Conservation (phyloP, 805 yeast genomes). For the Brettanomyces sp. region DNA sequence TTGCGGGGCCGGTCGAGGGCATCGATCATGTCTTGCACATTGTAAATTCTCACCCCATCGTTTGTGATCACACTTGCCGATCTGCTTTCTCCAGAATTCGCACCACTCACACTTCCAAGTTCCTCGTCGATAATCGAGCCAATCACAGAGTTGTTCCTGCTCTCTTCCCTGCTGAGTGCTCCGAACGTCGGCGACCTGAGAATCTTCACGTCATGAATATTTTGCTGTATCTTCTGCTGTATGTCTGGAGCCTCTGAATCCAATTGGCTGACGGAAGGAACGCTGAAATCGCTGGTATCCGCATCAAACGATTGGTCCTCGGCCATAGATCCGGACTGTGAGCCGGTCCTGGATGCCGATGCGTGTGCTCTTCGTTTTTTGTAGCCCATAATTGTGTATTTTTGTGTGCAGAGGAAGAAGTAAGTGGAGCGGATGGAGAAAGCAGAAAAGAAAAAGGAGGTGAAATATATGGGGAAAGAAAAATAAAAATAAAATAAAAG, state of each 20-base stretch:
- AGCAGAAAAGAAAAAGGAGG: too few species aligned
- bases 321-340: background rate
- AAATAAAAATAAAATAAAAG: too few species aligned
- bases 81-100: constrained; percentile 6
- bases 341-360: background rate
- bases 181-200: constrained; percentile 2
- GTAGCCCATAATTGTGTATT: too few species aligned
- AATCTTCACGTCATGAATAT: background rate
- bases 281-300: constrained; percentile 1
- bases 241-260: background rate
- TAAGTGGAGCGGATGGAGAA: too few species aligned
- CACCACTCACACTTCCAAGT: constrained; percentile 1
- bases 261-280: constrained; percentile 1
- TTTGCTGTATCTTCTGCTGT: constrained; percentile 1
- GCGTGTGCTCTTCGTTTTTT: background rate
- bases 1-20: constrained; percentile 33
- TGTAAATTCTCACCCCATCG: constrained; percentile 12
- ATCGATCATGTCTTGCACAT: constrained; percentile 35
- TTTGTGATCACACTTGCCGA: constrained; percentile 3
- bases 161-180: constrained; percentile 13
- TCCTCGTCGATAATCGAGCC: constrained; percentile 3
- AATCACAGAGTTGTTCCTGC: constrained; percentile 14
- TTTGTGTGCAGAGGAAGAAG: too few species aligned
- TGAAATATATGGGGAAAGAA: too few species aligned
- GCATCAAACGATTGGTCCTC: constrained; percentile 1